Evolutionary conservation across 495 filamentous ascomycete species (phyloP).

Genomic region (Pyrenula massariospora): DNA sequence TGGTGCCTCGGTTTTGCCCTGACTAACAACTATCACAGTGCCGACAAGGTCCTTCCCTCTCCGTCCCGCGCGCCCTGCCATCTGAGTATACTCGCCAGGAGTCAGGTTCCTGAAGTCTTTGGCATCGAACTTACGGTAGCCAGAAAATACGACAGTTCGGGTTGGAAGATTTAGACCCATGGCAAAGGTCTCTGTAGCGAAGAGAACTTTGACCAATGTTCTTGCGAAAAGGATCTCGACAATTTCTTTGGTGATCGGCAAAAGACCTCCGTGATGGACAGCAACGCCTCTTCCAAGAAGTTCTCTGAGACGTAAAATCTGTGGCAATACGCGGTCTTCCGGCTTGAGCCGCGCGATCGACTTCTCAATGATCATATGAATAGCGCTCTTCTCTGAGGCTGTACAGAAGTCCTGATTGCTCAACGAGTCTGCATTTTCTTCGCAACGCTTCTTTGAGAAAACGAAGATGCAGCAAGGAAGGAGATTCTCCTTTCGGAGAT

Average conservation of each 20-base stretch:
- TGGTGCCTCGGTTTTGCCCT: slow-evolving; percentile 76
- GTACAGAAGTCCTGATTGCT: slow-evolving; percentile 91
- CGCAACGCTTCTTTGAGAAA: slow-evolving; percentile 94
- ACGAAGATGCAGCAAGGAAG: slow-evolving; percentile 94
- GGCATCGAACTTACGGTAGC: slow-evolving; percentile 91
- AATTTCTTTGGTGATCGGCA: slow-evolving; percentile 96
- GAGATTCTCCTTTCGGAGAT: slow-evolving; percentile 73
- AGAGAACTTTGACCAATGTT: slow-evolving; percentile 89
- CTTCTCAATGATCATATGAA: slow-evolving; percentile 96
- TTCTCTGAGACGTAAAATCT: slow-evolving; percentile 80
- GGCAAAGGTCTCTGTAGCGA: slow-evolving; percentile 96
- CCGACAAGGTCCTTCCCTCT: slow-evolving; percentile 87
- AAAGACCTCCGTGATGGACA: slow-evolving; percentile 87
- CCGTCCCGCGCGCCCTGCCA: slow-evolving; percentile 91
- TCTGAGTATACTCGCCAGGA: slow-evolving; percentile 96
- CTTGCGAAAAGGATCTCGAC: slow-evolving; percentile 95
- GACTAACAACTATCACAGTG: slow-evolving; percentile 82
- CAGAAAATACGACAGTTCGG: slow-evolving; percentile 93
- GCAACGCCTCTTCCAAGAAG: slow-evolving; percentile 81
- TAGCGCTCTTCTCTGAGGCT: slow-evolving; percentile 84
- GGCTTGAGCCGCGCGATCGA: slow-evolving; percentile 86
- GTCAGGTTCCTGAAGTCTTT: slow-evolving; percentile 80
- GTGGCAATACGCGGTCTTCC: slow-evolving; percentile 78
- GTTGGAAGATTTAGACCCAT: slow-evolving; percentile 97
- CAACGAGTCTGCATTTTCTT: slow-evolving; percentile 91